These are phyloP conservation scores for Bruguiera hainesii DNA, from an alignment of 441 rosid species.

Conservation along the genomic window DNA sequence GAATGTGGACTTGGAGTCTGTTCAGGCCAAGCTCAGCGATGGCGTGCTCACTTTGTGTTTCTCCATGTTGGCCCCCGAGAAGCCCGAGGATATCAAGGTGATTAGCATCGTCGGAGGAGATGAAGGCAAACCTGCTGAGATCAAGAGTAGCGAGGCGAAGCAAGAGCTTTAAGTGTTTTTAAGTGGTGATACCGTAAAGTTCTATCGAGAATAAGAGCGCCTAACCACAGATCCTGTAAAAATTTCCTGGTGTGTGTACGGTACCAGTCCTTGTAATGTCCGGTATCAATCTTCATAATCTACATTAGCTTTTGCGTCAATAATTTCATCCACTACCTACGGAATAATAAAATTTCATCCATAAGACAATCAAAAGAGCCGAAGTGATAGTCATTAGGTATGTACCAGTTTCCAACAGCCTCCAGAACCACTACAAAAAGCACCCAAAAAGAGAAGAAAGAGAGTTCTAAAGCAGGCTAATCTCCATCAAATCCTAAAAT, in stretches of 20 bases:
- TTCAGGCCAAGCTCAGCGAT: slow-evolving; percentile 61
- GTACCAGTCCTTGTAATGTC: background rate
- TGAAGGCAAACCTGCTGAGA: slow-evolving; percentile 24
- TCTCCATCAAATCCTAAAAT: no score
- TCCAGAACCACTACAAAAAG: no score
- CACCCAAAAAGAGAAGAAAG: no score
- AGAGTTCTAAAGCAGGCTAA: no score
- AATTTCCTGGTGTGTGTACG: background rate
- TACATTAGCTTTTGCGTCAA: background rate
- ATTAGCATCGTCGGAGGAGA: slow-evolving; percentile 49
- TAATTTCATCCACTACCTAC: background rate
- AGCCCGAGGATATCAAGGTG: slow-evolving; percentile 51
- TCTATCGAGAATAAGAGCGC: slow-evolving; percentile 2
- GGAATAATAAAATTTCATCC: no score
- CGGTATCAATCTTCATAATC: background rate
- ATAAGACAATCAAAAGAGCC: no score
- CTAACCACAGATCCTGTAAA: background rate
- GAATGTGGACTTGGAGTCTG: slow-evolving; percentile 57
- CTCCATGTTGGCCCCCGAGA: slow-evolving; percentile 53
- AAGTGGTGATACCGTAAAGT: background rate
- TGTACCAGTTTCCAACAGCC: no score
- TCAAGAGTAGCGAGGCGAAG: slow-evolving; percentile 28
- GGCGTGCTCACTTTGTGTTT: slow-evolving; percentile 57
- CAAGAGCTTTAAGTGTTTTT: slow-evolving; percentile 37
- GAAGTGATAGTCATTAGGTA: no score